Base-by-base conservation (phyloP, 495 filamentous ascomycete genomes). In the Penicillium bialowiezense region DNA sequence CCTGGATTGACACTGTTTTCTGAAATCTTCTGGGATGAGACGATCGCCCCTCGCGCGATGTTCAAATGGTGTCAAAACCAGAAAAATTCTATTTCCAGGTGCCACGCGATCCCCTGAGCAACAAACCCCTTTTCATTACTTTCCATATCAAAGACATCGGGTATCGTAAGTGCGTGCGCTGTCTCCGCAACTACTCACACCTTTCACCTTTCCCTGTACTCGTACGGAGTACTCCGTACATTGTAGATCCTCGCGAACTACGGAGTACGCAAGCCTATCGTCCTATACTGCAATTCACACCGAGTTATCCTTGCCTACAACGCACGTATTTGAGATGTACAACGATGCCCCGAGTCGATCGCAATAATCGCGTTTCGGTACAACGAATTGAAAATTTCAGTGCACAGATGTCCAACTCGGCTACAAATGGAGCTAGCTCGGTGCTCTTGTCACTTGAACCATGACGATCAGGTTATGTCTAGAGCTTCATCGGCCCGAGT, bases 1-100 rank as follows among this genome's bases (percentile, higher is more conserved):
- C 52, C 49, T 58, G 35, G 42, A 54, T 59, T 44, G 50, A 24
- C 50, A 46, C 39, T 45, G 32, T 36, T 35, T 42, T 37, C n/a
- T 28, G 31, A 24, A 53, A 35, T 19, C 38, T 43, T 44, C 34
- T 56, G 50, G 50, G 28, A 43, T 44, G 12, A 44, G 23, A 39
- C 18, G 26, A 24, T 44, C 42, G 24, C 41, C 50, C 54, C 45
- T 56, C 38, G 38, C 33, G 19, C 8, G 34, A 51, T 43, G 32
- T 39, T 31, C 37, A 48, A 9, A 37, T 41, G 24, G 40, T 29
- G 28, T 24, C 21, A 28, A 32, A 32, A 12, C 12, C n/a, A n/a
- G n/a, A 29, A 5, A 31, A 32, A 39, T 4, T 26, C 18, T 32
- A 38, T 47, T 26, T 33, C 32, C 29, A 46, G 33, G 20, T 24